Percentiles rank a stretch among this genome's conserved stretches.
Evolutionary conservation across 768 basidiomycete species (phyloP).

Genomic region (Kwoniella sp.): DNA sequence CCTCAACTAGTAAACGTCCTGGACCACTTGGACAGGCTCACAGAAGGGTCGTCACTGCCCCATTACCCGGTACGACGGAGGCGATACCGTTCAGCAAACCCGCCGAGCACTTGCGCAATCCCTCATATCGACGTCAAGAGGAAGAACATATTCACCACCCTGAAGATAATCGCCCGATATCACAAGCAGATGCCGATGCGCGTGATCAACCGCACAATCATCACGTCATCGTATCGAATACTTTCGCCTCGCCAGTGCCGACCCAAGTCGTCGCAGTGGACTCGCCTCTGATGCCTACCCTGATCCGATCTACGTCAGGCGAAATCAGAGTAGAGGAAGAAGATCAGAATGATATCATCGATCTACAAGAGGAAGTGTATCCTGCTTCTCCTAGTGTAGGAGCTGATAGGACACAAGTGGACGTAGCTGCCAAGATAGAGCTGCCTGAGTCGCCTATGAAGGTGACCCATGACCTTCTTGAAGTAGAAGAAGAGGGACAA

Average conservation of each 20-base stretch:
- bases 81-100: not conserved
- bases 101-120: not conserved
- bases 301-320: conserved; percentile 20
- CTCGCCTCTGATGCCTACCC: conserved; percentile 36
- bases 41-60: conserved; percentile 40
- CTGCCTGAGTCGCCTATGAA: conserved; percentile 7
- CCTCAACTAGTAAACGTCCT: conserved; percentile 20
- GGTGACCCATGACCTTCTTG: conserved; percentile 3
- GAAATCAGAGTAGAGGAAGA: conserved; percentile 10
- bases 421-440: conserved; percentile 8
- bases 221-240: not conserved
- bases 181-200: not conserved
- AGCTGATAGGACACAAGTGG: conserved; percentile 7
- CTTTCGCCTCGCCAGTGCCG: conserved; percentile 6
- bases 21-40: conserved; percentile 42
- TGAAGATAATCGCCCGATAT: not conserved
- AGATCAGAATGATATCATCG: conserved; percentile 13
- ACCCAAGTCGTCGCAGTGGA: conserved; percentile 14
- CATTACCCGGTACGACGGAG: not conserved
- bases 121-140: not conserved
- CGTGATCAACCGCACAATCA: not conserved
- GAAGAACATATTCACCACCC: not conserved
- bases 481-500: not conserved
- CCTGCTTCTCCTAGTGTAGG: conserved; percentile 8
- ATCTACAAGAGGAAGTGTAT: conserved; percentile 21